Conservation (phyloP, 352 stramenopile species). For the Pythium coloratum region DNA sequence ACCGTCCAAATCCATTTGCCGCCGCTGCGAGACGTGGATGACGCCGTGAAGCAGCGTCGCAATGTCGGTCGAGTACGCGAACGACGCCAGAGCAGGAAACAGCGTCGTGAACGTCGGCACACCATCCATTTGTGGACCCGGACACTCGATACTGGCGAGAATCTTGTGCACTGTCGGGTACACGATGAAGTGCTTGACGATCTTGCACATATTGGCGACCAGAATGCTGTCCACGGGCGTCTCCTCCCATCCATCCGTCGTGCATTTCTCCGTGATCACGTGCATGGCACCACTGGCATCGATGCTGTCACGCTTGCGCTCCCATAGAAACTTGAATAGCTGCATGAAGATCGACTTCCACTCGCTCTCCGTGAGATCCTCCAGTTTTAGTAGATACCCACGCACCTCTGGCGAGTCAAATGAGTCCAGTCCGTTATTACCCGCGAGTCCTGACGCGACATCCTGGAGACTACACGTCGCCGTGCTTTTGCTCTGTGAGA, state of each 20-base stretch:
- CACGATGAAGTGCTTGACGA: constrained; percentile 68
- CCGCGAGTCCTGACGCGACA: constrained; percentile 9
- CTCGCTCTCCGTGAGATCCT: constrained; percentile 61
- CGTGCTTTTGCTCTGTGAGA: constrained; percentile 9
- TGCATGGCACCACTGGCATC: constrained; percentile 1
- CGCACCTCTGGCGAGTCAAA: constrained; percentile 35
- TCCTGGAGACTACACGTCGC: constrained; percentile 12
- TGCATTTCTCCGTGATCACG: constrained; percentile 8
- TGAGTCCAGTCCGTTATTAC: constrained; percentile 4
- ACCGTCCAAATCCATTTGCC: constrained; percentile 39
- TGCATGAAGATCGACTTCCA: constrained; percentile 75
- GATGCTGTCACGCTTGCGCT: constrained; percentile 1
- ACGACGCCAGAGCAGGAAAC: constrained; percentile 41
- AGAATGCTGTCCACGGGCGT: constrained; percentile 49
- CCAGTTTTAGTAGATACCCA: constrained; percentile 63
- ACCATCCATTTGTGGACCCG: constrained; percentile 15
- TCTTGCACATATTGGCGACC: constrained; percentile 65
- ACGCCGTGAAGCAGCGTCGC: constrained; percentile 60
- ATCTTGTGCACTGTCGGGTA: constrained; percentile 66
- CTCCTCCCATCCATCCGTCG: constrained; percentile 28
- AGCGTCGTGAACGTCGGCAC: constrained; percentile 32
- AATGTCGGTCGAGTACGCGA: constrained; percentile 69
- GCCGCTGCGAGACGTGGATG: constrained; percentile 59
- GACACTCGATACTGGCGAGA: constrained; percentile 31
- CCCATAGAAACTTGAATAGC: constrained; percentile 58